These are phyloP conservation scores for Monascus ruber DNA, from an alignment of 2,329 filamentous ascomycete genomes.

Conservation along the genomic window DNA sequence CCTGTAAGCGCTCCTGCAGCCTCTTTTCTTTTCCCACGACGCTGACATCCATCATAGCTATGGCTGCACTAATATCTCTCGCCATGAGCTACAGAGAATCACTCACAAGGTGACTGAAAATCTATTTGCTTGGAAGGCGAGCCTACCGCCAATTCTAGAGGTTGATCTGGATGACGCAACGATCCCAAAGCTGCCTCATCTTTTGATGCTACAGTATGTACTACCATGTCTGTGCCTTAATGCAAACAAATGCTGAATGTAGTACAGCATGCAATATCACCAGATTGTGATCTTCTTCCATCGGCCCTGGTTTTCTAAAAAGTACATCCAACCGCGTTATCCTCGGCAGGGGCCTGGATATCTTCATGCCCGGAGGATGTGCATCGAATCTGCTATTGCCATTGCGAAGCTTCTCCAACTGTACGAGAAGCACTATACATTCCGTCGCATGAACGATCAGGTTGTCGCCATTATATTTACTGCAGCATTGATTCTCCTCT, in stretches of 20 bases:
- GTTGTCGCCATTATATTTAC: conserved; percentile 35
- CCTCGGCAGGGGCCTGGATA: conserved; percentile 34
- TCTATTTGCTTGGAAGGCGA: conserved; percentile 32
- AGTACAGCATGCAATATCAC: conserved; percentile 31
- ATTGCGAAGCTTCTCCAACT: conserved; percentile 30
- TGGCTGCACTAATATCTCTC: conserved; percentile 26
- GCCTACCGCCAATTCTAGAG: conserved; percentile 25
- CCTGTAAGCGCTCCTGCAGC: conserved; percentile 16
- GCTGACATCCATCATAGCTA: conserved; percentile 14
- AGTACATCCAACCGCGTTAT: conserved; percentile 29
- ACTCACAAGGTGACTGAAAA: conserved; percentile 25
- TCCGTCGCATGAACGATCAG: conserved; percentile 34
- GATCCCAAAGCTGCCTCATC: conserved; percentile 25
- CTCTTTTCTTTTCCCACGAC: conserved; percentile 4
- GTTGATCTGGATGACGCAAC: conserved; percentile 23
- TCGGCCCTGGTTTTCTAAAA: conserved; percentile 34
- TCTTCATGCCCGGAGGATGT: conserved; percentile 33
- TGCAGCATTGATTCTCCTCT: conserved; percentile 30
- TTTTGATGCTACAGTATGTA: conserved; percentile 31
- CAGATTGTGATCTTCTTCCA: conserved; percentile 35
- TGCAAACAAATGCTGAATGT: too few relatives aligned
- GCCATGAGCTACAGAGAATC: conserved; percentile 26
- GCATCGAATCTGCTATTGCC: conserved; percentile 30
- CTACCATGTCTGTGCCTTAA: neutral
- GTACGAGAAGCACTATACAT: conserved; percentile 32